Percentiles rank a stretch among this genome's conserved stretches.
These are phyloP conservation scores for Zygoascus meyerae DNA, from an alignment of 1,139 yeast species.

Conservation along the genomic window DNA sequence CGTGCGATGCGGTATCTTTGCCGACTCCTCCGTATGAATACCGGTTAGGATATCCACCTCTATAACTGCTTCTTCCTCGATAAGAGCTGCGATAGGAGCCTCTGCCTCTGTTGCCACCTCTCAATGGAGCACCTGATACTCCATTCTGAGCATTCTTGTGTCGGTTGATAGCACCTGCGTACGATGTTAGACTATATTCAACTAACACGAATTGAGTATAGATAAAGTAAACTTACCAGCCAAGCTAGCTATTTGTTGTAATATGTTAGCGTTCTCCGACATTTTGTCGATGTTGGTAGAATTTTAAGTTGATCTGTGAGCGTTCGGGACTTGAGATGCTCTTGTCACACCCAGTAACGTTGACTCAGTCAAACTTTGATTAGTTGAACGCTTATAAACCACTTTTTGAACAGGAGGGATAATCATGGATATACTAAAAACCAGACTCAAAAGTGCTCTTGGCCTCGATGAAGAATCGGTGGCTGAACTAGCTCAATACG, in stretches of 20 bases:
- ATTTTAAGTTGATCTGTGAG: neutral
- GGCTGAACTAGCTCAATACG: slow-evolving; percentile 19
- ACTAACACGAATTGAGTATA: neutral
- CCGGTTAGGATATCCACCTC: slow-evolving; percentile 14
- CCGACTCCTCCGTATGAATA: slow-evolving; percentile 8
- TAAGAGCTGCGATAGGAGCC: slow-evolving; percentile 11
- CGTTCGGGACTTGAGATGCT: too few relatives aligned
- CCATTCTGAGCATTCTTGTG: slow-evolving; percentile 23
- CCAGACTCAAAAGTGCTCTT: slow-evolving; percentile 9
- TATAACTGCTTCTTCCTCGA: slow-evolving; percentile 16
- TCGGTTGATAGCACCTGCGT: slow-evolving; percentile 29
- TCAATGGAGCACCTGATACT: neutral
- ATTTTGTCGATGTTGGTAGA: slow-evolving; percentile 18
- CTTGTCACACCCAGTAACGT: too few relatives aligned
- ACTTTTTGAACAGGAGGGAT: neutral
- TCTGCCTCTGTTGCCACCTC: slow-evolving; percentile 4
- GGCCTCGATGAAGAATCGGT: slow-evolving; percentile 22
- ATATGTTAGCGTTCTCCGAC: slow-evolving; percentile 27
- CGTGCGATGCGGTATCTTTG: slow-evolving; percentile 7
- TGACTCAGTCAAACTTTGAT: too few relatives aligned
- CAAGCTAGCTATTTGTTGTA: slow-evolving; percentile 27
- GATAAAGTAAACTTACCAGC: slow-evolving; percentile 24
- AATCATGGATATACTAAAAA: slow-evolving; percentile 5
- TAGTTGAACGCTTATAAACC: neutral
- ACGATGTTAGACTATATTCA: slow-evolving; percentile 7